phyloP scores from a whole-genome alignment of 192 early-diverging fungal genomes.

The Coemansia sp. region DNA sequence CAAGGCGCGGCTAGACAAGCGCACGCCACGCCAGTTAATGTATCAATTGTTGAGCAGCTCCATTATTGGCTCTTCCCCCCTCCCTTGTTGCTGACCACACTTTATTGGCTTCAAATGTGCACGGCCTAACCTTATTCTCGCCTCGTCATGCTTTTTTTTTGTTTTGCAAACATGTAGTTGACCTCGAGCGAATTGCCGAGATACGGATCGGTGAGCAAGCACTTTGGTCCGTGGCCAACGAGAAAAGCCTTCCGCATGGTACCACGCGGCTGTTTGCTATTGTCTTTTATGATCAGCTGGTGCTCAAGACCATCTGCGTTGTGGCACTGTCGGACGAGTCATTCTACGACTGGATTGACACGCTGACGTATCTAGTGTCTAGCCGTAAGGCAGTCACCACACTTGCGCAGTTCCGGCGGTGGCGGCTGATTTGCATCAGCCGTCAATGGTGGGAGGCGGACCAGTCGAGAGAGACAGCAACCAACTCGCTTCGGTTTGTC shows the following conservation, averaged over 20 bases:
- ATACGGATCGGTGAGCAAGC: slow-evolving; percentile 41
- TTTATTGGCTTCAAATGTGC: too few species aligned
- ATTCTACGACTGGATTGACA: slow-evolving; percentile 41
- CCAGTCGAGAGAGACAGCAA: slow-evolving; percentile 34
- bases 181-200: slow-evolving; percentile 50
- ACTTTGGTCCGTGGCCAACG: slow-evolving; percentile 43
- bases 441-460: slow-evolving; percentile 47
- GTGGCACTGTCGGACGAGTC: slow-evolving; percentile 30
- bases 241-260: slow-evolving; percentile 36
- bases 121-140: too few species aligned
- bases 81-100: too few species aligned
- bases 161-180: slow-evolving; percentile 24
- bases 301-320: slow-evolving; percentile 35
- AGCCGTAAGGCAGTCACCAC: slow-evolving; percentile 28
- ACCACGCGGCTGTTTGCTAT: slow-evolving; percentile 41
- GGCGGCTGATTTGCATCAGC: slow-evolving; percentile 38
- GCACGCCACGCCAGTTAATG: too few species aligned
- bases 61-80: too few species aligned
- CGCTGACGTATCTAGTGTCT: slow-evolving; percentile 26
- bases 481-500: slow-evolving; percentile 27
- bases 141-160: not conserved
- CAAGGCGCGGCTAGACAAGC: not conserved
- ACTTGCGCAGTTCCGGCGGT: slow-evolving; percentile 31
- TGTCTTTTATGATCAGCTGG: slow-evolving; percentile 40
- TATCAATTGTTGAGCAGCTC: not conserved